Base-by-base conservation (phyloP, 352 stramenopile species). In the Phytophthora podocarpi region DNA sequence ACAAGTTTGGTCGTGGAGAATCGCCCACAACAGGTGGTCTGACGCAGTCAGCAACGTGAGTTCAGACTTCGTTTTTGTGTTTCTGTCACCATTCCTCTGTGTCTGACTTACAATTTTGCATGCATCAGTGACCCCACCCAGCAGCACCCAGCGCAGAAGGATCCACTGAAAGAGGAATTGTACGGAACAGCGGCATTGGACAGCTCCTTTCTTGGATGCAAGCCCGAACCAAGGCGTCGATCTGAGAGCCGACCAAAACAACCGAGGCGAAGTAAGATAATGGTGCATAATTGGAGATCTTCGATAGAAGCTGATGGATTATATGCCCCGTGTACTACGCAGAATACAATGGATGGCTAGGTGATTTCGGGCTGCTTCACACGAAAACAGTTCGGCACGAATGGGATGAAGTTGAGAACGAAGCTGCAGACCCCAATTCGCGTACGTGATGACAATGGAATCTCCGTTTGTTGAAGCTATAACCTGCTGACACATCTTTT, bases 311-410 rank as follows among this genome's bases (percentile, higher is more conserved):
- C 23, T 64, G 23, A 36, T 51, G 7, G 24, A 1, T 47, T 15
- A 41, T 31, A 28, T 41, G 36, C 26, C 52, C 23, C 5, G 18
- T 47, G 15, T 62, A 11, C 27, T 59, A 3, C 16, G 16, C 30
- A 92, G 82, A 72, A 34, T 91, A 85, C 67, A 85, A 85, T 21
- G 78, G 80, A 7, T 95, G 85, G 82, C 50, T 95, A 2, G 82
- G 83, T 10, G 82, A 93, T 67, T 93, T 86, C 43, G 83, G 85
- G 2, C 78, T 80, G 4, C 62, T 78, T 39, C 85, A 93, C 40
- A 93, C 85, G 3, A 90, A 83, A 53, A 91, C 80, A 16, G 78
- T 93, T 35, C 71, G 72, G 2, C 74, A 74, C 7, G 69, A 74
- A 15, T 90, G 81, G 72, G 65, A 65, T 36, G 71, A 72, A 39